These are phyloP conservation scores for Astraeus odoratus DNA, from an alignment of 768 basidiomycete species.

Conservation along the genomic window DNA sequence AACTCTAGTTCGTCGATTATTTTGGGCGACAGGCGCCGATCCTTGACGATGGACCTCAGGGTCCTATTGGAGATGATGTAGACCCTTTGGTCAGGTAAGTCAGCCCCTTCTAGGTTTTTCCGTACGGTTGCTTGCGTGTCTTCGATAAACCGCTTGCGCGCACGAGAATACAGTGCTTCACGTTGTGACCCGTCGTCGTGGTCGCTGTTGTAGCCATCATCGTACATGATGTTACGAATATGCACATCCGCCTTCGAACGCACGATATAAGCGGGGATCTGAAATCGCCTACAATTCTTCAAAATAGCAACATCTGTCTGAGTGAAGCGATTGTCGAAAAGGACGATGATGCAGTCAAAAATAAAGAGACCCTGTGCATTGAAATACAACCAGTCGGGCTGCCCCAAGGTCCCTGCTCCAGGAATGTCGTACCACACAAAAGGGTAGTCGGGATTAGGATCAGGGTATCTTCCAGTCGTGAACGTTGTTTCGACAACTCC, in stretches of 20 bases:
- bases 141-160: conserved; percentile 8
- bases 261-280: conserved; percentile 22
- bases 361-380: conserved; percentile 1
- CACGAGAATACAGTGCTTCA: background rate
- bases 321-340: conserved; percentile 20
- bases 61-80: conserved; percentile 12
- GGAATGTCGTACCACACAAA: conserved; percentile 3
- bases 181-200: background rate
- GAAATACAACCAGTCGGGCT: conserved; percentile 1
- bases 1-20: conserved; percentile 4
- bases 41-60: conserved; percentile 4
- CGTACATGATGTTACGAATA: conserved; percentile 1
- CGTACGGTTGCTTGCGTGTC: conserved; percentile 9
- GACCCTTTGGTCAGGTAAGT: conserved; percentile 8
- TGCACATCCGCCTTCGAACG: conserved; percentile 20
- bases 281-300: conserved; percentile 13
- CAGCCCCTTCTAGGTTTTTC: conserved; percentile 4
- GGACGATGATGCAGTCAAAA: conserved; percentile 6
- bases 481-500: conserved; percentile 20
- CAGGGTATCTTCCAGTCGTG: conserved; percentile 2
- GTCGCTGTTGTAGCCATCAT: conserved; percentile 1
- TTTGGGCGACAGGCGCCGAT: background rate
- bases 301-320: conserved; percentile 21
- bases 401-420: background rate
- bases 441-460: background rate